phyloP scores from a whole-genome alignment of 345 rosid genomes.

The Hibiscus tridactylites region DNA sequence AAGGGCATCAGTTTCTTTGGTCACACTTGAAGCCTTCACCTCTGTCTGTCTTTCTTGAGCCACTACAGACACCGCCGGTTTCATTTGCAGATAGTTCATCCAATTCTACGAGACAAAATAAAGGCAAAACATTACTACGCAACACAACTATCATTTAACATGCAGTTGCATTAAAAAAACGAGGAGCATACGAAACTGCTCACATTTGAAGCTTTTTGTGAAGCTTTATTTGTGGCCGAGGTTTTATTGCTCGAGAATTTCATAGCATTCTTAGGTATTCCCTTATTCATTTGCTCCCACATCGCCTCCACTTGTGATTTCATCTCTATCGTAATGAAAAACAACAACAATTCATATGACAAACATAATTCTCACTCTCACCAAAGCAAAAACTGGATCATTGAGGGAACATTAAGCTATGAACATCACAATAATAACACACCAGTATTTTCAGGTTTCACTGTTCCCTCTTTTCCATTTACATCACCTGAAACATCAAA shows the following conservation, averaged over 20 bases:
- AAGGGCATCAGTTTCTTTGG: constrained; percentile 10
- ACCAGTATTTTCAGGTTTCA: constrained; percentile 27
- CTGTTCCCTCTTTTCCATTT: constrained; percentile 21
- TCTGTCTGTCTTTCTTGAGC: constrained; percentile 5
- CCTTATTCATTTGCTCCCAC: constrained; percentile 70
- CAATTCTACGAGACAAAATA: constrained; percentile 25
- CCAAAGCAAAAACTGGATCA: not conserved
- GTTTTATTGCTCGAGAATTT: constrained; percentile 23
- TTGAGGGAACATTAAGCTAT: not conserved
- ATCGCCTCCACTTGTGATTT: constrained; percentile 38
- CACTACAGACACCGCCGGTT: constrained; percentile 8
- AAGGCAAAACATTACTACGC: not conserved
- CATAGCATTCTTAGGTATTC: constrained; percentile 23
- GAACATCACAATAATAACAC: not conserved
- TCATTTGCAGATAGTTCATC: constrained; percentile 28
- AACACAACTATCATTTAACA: not conserved
- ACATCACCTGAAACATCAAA: constrained; percentile 18
- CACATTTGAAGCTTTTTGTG: constrained; percentile 35
- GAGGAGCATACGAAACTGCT: constrained; percentile 13
- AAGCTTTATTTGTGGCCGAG: constrained; percentile 18
- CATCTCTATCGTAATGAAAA: constrained; percentile 18
- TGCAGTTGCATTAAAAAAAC: not conserved
- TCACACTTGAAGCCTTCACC: not conserved
- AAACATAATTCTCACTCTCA: not conserved
- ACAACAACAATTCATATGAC: not conserved